Base-by-base conservation (phyloP, 495 filamentous ascomycete genomes). In the Pyrenula massariospora region DNA sequence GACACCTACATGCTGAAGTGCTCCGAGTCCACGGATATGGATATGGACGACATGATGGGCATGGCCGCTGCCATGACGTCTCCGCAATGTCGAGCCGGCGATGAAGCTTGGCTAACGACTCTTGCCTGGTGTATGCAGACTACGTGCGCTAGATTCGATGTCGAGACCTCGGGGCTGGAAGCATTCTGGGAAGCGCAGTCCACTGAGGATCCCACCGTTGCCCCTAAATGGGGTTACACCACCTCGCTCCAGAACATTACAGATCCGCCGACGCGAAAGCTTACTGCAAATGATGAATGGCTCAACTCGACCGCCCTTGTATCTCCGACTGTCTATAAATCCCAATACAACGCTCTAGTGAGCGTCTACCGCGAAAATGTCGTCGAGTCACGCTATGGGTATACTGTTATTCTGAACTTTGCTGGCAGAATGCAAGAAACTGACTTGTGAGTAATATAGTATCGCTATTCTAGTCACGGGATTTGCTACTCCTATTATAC, bases 111-210 rank as follows among this genome's bases (percentile, higher is more conserved):
- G 50, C 69, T 73, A 21, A 58, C 50, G 1, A 74, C 66, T 11
- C 54, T 72, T 12, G 70, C 68, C 10, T 72, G 63, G n/a, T 74
- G 71, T 53, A 70, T 74, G 48, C 54, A 54, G 21, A 60, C 59
- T 1, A 62, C 58, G 10, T 73, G 71, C 54, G 24, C 52, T 12
- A 53, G 50, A 19, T 22, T 20, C 22, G 54, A 53, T 25, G 56
- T 66, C 23, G 19, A 63, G 10, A 51, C 54, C 10, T 68, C 54
- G 23, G 54, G 60, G 25, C 53, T 69, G 1, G 71, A 73, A 49
- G 50, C 59, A 25, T 73, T 60, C 53, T 74, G 71, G 71, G 50
- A 36, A 24, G 52, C 49, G 48, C 62, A 67, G 31, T 57, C 60
- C 23, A 55, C 66, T 31, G 67, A 65, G 15, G 56, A 47, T 24